Percentiles rank a stretch among this genome's conserved stretches.
phyloP scores from a whole-genome alignment of 2,329 filamentous ascomycete species.

The Aspergillus fijiensis region DNA sequence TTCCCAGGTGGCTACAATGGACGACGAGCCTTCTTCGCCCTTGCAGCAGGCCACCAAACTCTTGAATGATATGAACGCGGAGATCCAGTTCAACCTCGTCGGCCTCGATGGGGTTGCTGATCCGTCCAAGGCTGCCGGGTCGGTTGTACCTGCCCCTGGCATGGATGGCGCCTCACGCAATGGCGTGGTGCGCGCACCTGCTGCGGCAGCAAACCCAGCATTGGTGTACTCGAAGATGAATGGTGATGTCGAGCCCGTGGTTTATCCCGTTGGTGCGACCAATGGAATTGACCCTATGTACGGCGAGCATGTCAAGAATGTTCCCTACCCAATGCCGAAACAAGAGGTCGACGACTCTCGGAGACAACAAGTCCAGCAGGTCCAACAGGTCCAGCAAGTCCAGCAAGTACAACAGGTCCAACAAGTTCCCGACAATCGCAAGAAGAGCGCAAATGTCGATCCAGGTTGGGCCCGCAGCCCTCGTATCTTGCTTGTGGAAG shows the following conservation, averaged over 20 bases:
- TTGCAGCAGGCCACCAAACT: conserved; percentile 68
- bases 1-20: conserved; percentile 48
- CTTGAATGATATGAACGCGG: conserved; percentile 63
- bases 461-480: conserved; percentile 68
- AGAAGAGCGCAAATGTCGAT: conserved; percentile 61
- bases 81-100: conserved; percentile 63
- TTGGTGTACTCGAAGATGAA: conserved; percentile 53
- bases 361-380: conserved; percentile 19
- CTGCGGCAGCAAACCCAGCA: conserved; percentile 49
- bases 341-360: conserved; percentile 52
- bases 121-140: conserved; percentile 55
- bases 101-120: conserved; percentile 66
- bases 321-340: conserved; percentile 79
- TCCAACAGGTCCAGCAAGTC: background rate
- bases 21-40: conserved; percentile 66
- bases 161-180: conserved; percentile 52
- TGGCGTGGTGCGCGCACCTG: conserved; percentile 43
- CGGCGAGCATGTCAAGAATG: conserved; percentile 90
- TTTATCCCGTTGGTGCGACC: conserved; percentile 87
- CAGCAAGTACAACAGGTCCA: background rate
- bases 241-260: conserved; percentile 66
- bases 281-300: conserved; percentile 95
- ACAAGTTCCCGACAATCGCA: conserved; percentile 53
- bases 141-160: conserved; percentile 56
- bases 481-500: conserved; percentile 86